phyloP scores from a whole-genome alignment of 2,329 filamentous ascomycete genomes.

The Lachnellula willkommii region DNA sequence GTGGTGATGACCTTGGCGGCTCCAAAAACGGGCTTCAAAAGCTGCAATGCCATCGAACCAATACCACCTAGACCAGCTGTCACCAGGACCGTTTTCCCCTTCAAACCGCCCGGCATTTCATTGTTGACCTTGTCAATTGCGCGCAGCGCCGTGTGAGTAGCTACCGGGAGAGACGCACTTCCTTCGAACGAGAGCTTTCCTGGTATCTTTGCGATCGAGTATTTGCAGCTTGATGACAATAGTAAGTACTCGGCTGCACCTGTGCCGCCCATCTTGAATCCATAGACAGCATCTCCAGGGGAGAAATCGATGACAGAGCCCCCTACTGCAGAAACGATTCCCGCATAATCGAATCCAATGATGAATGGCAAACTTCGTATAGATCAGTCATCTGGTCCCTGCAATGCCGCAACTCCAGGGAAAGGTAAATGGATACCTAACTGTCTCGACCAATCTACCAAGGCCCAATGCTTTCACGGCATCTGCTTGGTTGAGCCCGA shows the following conservation, averaged over 20 bases:
- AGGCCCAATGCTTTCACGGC: not conserved
- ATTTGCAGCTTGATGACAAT: conserved; percentile 21
- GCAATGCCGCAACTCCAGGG: no score
- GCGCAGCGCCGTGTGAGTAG: conserved; percentile 34
- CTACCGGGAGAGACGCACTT: conserved; percentile 36
- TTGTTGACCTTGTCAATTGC: conserved; percentile 30
- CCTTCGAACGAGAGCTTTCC: conserved; percentile 33
- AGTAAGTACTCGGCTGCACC: conserved; percentile 24
- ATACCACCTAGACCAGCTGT: conserved; percentile 34
- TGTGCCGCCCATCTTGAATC: conserved; percentile 27
- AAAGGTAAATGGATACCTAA: not conserved
- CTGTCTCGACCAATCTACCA: not conserved
- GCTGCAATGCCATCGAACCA: conserved; percentile 34
- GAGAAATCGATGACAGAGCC: conserved; percentile 29
- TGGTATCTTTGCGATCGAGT: conserved; percentile 10
- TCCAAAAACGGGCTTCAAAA: conserved; percentile 38
- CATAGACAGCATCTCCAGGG: conserved; percentile 34
- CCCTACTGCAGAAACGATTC: conserved; percentile 33
- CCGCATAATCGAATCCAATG: conserved; percentile 38
- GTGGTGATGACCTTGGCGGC: conserved; percentile 42
- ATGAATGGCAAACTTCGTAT: conserved; percentile 31
- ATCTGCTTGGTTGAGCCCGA: conserved; percentile 3
- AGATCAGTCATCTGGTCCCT: no score
- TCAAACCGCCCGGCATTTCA: conserved; percentile 30
- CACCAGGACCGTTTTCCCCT: conserved; percentile 35